These are phyloP conservation scores for Colletotrichum acutatum DNA, from an alignment of 2,329 filamentous ascomycete genomes.

Conservation along the genomic window DNA sequence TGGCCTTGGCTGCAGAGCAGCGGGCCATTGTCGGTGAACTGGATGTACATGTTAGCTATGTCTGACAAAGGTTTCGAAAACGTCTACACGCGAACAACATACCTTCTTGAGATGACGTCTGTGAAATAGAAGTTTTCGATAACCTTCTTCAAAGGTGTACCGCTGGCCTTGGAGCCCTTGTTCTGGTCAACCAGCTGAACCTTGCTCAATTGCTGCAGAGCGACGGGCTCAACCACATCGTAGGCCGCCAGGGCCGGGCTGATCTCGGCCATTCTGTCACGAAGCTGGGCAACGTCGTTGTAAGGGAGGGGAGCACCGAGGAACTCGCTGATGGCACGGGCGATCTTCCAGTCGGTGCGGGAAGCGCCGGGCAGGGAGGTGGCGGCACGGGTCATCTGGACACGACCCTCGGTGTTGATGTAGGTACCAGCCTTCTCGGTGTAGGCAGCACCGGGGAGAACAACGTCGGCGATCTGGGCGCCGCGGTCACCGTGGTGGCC, in stretches of 20 bases:
- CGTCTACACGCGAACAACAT: conserved; percentile 47
- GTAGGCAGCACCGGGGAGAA: conserved; percentile 94
- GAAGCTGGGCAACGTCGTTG: conserved; percentile 88
- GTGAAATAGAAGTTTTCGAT: conserved; percentile 99
- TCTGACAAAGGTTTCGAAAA: conserved; percentile 16
- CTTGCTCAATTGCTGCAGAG: conserved; percentile 82
- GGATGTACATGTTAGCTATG: conserved; percentile 25
- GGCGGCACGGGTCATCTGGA: conserved; percentile 92
- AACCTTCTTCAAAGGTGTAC: conserved; percentile 81
- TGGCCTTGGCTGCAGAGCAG: conserved; percentile 92
- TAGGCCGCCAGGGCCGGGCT: conserved; percentile 90
- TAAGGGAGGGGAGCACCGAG: conserved; percentile 88
- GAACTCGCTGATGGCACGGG: conserved; percentile 92
- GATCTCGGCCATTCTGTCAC: conserved; percentile 95
- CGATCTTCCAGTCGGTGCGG: conserved; percentile 98
- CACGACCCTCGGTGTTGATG: conserved; percentile 96
- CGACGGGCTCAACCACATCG: conserved; percentile 87
- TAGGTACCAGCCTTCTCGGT: conserved; percentile 97
- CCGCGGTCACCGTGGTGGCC: conserved; percentile 97
- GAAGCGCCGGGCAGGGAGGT: conserved; percentile 89
- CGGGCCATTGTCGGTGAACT: conserved; percentile 97
- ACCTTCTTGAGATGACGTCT: conserved; percentile 96
- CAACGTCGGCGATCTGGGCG: conserved; percentile 90
- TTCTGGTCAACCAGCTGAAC: conserved; percentile 97
- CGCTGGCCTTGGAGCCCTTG: conserved; percentile 82